These are phyloP conservation scores for Wickerhamiella occidentalis DNA, from an alignment of 805 yeast genomes.

Conservation along the genomic window DNA sequence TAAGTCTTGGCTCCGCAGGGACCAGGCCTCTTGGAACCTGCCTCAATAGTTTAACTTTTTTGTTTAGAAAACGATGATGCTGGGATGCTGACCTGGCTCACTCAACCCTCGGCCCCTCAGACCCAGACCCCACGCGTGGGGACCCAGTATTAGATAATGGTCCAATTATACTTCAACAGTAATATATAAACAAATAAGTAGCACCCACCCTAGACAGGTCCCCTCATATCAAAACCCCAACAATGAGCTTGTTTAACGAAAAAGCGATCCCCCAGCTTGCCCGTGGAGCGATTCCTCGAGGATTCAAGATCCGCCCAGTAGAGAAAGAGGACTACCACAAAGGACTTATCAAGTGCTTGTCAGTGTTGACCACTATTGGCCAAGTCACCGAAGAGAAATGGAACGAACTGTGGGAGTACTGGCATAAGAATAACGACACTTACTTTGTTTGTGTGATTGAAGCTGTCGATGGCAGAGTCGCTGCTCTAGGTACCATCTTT, in stretches of 20 bases:
- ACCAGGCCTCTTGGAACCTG: too few relatives aligned
- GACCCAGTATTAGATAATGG: not conserved
- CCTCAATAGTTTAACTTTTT: too few relatives aligned
- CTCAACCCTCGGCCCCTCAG: too few relatives aligned
- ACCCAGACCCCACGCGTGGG: not conserved
- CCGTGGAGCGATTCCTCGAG: conserved; percentile 37
- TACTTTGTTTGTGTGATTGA: conserved; percentile 64
- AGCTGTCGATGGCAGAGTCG: conserved; percentile 41
- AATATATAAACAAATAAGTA: not conserved
- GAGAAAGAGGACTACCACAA: conserved; percentile 43
- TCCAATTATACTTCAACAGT: not conserved
- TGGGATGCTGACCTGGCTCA: too few relatives aligned
- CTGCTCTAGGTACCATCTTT: conserved; percentile 73
- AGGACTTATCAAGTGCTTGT: conserved; percentile 51
- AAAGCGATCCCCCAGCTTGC: conserved; percentile 23
- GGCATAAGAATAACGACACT: conserved; percentile 40
- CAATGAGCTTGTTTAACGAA: conserved; percentile 17
- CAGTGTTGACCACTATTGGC: conserved; percentile 75
- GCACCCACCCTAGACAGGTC: not conserved
- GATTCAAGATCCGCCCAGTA: conserved; percentile 53
- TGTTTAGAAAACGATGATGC: too few relatives aligned
- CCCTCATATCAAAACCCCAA: not conserved
- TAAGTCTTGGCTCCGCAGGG: too few relatives aligned
- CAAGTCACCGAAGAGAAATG: conserved; percentile 43
- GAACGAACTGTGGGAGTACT: conserved; percentile 39